Percentiles rank a stretch among this genome's conserved stretches.
Conservation (phyloP, 2,329 filamentous ascomycete genomes). For the Aspergillus japonicus region DNA sequence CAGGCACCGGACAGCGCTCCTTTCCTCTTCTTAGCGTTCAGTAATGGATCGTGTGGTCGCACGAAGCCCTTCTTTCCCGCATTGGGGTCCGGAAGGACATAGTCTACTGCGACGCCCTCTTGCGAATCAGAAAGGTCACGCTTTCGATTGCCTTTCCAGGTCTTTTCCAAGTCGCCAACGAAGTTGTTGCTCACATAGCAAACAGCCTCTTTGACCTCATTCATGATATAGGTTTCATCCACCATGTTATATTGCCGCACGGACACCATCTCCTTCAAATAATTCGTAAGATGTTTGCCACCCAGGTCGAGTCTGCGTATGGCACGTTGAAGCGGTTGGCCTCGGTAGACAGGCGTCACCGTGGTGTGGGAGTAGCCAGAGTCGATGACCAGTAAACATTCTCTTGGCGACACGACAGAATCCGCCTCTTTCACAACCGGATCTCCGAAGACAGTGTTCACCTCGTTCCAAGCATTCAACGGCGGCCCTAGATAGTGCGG, state of each 20-base stretch:
- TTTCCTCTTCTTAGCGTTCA: constrained; percentile 54
- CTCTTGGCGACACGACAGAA: constrained; percentile 56
- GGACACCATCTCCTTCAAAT: constrained; percentile 84
- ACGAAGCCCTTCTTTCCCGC: constrained; percentile 65
- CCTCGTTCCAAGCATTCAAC: constrained; percentile 79
- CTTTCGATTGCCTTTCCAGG: constrained; percentile 72
- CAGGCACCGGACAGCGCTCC: constrained; percentile 48
- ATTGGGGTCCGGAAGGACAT: constrained; percentile 82
- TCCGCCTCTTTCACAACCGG: constrained; percentile 47
- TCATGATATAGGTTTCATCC: constrained; percentile 89
- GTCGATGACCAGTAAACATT: constrained; percentile 85
- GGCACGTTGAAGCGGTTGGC: constrained; percentile 74
- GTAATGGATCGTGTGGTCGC: constrained; percentile 71
- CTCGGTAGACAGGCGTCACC: constrained; percentile 79
- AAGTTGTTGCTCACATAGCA: constrained; percentile 84
- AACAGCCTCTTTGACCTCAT: constrained; percentile 89
- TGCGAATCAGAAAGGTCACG: constrained; percentile 26
- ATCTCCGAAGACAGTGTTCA: constrained; percentile 67
- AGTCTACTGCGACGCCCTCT: constrained; percentile 72
- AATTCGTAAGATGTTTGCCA: constrained; percentile 90
- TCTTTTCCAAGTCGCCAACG: constrained; percentile 70
- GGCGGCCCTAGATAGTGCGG: constrained; percentile 59
- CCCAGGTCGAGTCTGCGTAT: constrained; percentile 85
- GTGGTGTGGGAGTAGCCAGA: constrained; percentile 92
- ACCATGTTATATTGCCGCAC: constrained; percentile 93